Evolutionary conservation across 23 red algal species (phyloP).

Genomic region (Cyanidioschyzon merolae): DNA sequence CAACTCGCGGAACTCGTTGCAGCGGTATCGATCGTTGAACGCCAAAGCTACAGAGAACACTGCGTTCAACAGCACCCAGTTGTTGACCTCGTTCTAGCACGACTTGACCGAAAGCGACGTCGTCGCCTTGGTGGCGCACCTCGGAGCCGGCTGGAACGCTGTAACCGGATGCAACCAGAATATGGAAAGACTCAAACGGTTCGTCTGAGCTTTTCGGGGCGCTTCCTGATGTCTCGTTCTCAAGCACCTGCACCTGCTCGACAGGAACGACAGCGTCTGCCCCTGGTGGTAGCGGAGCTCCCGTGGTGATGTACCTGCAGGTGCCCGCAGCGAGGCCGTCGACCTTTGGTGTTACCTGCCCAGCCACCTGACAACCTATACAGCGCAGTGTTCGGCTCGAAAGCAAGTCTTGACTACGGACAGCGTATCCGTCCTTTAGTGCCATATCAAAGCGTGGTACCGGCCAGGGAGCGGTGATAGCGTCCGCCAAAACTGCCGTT

Average conservation of each 20-base stretch:
- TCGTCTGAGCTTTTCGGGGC: background rate
- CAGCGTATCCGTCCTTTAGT: constrained; percentile 44
- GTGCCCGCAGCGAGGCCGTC: background rate
- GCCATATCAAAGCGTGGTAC: constrained; percentile 20
- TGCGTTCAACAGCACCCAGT: constrained; percentile 44
- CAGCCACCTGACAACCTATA: background rate
- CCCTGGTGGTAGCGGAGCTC: constrained; percentile 57
- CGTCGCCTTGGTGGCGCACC: constrained; percentile 50
- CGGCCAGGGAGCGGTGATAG: background rate
- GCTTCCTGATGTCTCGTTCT: background rate
- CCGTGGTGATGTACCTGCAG: constrained; percentile 69
- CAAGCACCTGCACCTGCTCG: constrained; percentile 20
- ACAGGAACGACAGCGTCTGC: constrained; percentile 84
- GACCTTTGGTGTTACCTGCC: background rate
- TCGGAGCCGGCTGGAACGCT: constrained; percentile 31
- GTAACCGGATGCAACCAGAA: background rate
- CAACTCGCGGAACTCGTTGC: constrained; percentile 31
- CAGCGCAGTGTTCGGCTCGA: background rate
- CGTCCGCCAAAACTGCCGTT: constrained; percentile 5
- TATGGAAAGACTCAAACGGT: background rate
- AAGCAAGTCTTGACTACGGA: background rate
- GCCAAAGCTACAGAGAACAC: constrained; percentile 41
- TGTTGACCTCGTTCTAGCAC: constrained; percentile 36
- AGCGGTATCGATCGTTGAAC: constrained; percentile 33
- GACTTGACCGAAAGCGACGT: constrained; percentile 50